Evolutionary conservation across 2,329 filamentous ascomycete species (phyloP).

Genomic region (Neurospora sp.): DNA sequence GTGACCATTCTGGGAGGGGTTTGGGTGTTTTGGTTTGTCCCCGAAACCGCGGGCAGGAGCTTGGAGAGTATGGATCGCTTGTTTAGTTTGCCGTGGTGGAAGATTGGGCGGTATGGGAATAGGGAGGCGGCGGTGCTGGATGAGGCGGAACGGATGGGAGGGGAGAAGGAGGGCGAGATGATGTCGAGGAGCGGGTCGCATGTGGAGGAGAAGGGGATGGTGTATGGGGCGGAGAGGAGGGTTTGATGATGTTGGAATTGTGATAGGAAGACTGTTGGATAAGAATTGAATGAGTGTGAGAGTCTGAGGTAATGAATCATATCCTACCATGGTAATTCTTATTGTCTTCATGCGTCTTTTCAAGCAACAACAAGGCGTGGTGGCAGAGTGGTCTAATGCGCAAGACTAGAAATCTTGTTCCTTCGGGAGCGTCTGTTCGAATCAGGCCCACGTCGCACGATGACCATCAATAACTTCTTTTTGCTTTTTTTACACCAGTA

Average conservation of each 20-base stretch:
- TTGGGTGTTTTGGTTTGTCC: conserved; percentile 61
- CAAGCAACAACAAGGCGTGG: neutral
- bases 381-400: neutral
- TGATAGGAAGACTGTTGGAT: neutral
- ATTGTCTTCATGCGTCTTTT: neutral
- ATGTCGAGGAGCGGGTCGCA: neutral
- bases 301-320: neutral
- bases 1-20: conserved; percentile 57
- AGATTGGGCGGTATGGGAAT: conserved; percentile 54
- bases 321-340: neutral
- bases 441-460: neutral
- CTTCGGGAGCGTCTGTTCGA: neutral
- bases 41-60: conserved; percentile 58
- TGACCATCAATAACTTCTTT: neutral
- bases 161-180: neutral
- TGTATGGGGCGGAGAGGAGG: neutral
- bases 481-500: neutral
- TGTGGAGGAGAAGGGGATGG: neutral
- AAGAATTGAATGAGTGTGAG: neutral
- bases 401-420: neutral
- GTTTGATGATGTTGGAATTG: neutral
- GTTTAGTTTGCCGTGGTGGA: conserved; percentile 65
- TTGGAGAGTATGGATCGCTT: conserved; percentile 63
- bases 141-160: conserved; percentile 9
- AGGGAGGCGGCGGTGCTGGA: conserved; percentile 40